These are phyloP conservation scores for Suillus spraguei DNA, from an alignment of 768 basidiomycete genomes.

Conservation along the genomic window DNA sequence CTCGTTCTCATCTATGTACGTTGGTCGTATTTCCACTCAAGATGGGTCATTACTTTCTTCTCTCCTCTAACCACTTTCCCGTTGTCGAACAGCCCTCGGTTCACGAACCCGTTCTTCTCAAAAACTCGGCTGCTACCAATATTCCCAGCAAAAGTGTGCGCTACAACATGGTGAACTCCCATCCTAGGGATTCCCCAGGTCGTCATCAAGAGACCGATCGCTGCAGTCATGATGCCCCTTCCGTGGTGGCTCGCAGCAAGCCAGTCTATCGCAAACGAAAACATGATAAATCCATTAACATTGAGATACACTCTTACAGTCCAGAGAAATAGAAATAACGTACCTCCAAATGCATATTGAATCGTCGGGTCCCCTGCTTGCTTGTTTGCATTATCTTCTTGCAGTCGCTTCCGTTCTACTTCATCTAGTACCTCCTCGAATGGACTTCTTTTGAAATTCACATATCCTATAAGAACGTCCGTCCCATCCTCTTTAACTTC, in stretches of 20 bases:
- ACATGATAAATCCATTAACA: no score
- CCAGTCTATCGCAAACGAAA: constrained; percentile 46
- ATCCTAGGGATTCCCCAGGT: constrained; percentile 69
- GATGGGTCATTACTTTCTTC: constrained; percentile 35
- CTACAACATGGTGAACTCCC: constrained; percentile 47
- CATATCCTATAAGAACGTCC: constrained; percentile 53
- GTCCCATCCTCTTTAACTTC: constrained; percentile 58
- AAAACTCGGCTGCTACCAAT: constrained; percentile 64
- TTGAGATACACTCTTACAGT: no score
- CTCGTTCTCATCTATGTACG: no score
- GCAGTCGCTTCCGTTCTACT: constrained; percentile 37
- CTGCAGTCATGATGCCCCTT: constrained; percentile 75
- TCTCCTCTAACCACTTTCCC: constrained; percentile 41
- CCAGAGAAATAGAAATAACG: constrained; percentile 18
- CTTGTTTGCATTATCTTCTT: constrained; percentile 43
- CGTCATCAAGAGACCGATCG: constrained; percentile 51
- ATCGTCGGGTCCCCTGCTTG: constrained; percentile 54
- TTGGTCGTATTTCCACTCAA: constrained; percentile 41
- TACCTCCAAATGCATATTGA: constrained; percentile 65
- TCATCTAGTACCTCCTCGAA: constrained; percentile 37
- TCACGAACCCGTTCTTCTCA: constrained; percentile 62
- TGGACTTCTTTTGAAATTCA: constrained; percentile 24
- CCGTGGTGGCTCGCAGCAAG: constrained; percentile 63
- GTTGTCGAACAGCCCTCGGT: constrained; percentile 41
- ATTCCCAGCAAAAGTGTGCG: constrained; percentile 53